Evolutionary conservation across 2,329 filamentous ascomycete genomes (phyloP).

Genomic region (Macroventuria anomochaeta): DNA sequence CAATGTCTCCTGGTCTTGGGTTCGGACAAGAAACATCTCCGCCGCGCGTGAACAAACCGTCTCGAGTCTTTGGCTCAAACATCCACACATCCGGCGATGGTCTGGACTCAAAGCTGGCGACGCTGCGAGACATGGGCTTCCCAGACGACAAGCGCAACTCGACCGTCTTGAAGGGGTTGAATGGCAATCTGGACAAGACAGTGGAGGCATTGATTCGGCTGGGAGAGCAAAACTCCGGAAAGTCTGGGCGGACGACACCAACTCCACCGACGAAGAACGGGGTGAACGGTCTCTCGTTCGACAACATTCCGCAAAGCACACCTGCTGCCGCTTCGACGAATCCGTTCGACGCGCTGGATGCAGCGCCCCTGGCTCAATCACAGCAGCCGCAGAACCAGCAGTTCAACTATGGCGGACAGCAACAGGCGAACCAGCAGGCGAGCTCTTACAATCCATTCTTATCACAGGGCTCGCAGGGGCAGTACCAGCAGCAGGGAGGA

Average conservation of each 20-base stretch:
- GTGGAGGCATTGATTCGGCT: slow-evolving; percentile 84
- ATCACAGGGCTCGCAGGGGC: slow-evolving; percentile 42
- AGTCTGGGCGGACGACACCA: slow-evolving; percentile 56
- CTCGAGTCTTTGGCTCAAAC: slow-evolving; percentile 70
- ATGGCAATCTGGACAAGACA: slow-evolving; percentile 83
- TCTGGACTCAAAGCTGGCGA: slow-evolving; percentile 76
- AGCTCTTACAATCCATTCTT: slow-evolving; percentile 75
- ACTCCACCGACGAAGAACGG: slow-evolving; percentile 58
- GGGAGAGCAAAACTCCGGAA: slow-evolving; percentile 64
- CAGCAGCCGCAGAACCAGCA: slow-evolving; percentile 47
- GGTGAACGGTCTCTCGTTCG: slow-evolving; percentile 53
- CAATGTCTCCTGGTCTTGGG: slow-evolving; percentile 41
- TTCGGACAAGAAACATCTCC: slow-evolving; percentile 46
- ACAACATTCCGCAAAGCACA: slow-evolving; percentile 45
- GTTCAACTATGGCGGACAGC: slow-evolving; percentile 27
- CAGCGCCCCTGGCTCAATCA: slow-evolving; percentile 29
- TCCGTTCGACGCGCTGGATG: slow-evolving; percentile 55
- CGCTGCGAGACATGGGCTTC: slow-evolving; percentile 91
- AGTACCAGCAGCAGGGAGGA: slow-evolving; percentile 32
- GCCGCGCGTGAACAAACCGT: slow-evolving; percentile 66
- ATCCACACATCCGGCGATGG: slow-evolving; percentile 63
- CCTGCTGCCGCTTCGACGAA: slow-evolving; percentile 41
- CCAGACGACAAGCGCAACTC: slow-evolving; percentile 80
- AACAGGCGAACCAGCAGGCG: slow-evolving; percentile 38
- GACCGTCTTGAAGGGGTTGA: slow-evolving; percentile 79